Conservation (phyloP, 2,329 filamentous ascomycete species). For the Alternaria dauci region DNA sequence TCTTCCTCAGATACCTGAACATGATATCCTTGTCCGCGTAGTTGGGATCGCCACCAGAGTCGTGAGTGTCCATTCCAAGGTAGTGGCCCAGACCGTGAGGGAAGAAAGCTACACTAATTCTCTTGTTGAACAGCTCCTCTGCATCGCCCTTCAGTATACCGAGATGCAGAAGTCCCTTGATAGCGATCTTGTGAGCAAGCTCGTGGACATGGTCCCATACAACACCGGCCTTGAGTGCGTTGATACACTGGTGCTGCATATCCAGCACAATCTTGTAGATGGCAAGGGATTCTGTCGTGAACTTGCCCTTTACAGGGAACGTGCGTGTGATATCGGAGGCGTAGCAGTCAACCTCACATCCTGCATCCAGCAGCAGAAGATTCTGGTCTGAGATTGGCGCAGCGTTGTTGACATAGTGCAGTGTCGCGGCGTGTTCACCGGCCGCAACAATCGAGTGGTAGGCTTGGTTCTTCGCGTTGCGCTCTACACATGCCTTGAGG, state of each 20-base stretch:
- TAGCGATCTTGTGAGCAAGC: constrained; percentile 81
- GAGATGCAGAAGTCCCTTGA: constrained; percentile 77
- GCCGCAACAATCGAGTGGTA: constrained; percentile 87
- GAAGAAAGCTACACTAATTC: constrained; percentile 60
- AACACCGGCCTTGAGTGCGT: constrained; percentile 74
- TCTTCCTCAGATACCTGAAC: constrained; percentile 85
- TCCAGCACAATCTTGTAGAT: constrained; percentile 85
- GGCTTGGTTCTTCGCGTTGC: constrained; percentile 81
- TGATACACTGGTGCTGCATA: constrained; percentile 85
- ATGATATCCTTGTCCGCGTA: constrained; percentile 76
- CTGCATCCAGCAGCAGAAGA: constrained; percentile 85
- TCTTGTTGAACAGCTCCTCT: constrained; percentile 55
- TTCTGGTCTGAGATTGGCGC: constrained; percentile 66
- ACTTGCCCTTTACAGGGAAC: constrained; percentile 76
- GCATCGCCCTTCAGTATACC: constrained; percentile 74
- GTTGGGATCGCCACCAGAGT: constrained; percentile 59
- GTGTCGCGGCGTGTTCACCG: constrained; percentile 80
- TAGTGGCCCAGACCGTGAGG: constrained; percentile 62
- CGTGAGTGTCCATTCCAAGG: constrained; percentile 63
- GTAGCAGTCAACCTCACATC: constrained; percentile 63
- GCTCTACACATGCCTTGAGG: constrained; percentile 75
- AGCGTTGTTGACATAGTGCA: constrained; percentile 78
- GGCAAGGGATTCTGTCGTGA: constrained; percentile 49
- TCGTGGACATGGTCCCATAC: constrained; percentile 84
- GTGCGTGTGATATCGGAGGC: constrained; percentile 77